Conservation (phyloP, 768 basidiomycete genomes). For the Amanita pallidorosea region DNA sequence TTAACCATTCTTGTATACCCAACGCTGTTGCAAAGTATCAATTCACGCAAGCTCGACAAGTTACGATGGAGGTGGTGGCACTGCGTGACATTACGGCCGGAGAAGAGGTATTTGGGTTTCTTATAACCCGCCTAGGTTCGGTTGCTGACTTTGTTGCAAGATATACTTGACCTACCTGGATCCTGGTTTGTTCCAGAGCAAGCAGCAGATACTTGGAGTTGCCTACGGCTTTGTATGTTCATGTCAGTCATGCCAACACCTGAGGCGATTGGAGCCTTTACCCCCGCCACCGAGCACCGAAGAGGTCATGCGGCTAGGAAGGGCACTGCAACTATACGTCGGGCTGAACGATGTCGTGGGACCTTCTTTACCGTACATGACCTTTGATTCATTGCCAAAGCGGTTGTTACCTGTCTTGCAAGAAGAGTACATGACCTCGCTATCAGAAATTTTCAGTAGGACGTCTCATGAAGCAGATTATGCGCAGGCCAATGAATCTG, state of each 20-base stretch:
- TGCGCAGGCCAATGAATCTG: conserved; percentile 37
- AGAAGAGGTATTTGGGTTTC: conserved; percentile 46
- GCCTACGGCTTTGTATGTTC: conserved; percentile 63
- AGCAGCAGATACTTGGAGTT: conserved; percentile 43
- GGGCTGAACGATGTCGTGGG: conserved; percentile 18
- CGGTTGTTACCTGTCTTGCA: conserved; percentile 34
- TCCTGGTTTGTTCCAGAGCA: conserved; percentile 56
- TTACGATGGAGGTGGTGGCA: conserved; percentile 55
- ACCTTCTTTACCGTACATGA: conserved; percentile 17
- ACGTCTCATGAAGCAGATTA: conserved; percentile 61
- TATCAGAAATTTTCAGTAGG: conserved; percentile 57
- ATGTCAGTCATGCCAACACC: conserved; percentile 45
- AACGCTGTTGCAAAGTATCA: conserved; percentile 59
- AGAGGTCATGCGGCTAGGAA: conserved; percentile 19
- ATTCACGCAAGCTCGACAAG: conserved; percentile 24
- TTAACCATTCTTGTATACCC: conserved; percentile 77
- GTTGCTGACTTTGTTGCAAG: conserved; percentile 22
- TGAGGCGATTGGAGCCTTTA: conserved; percentile 26
- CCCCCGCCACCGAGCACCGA: conserved; percentile 26
- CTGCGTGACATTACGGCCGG: conserved; percentile 42
- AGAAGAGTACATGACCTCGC: conserved; percentile 43
- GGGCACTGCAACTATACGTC: conserved; percentile 26
- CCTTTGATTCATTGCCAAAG: conserved; percentile 27
- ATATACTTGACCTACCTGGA: conserved; percentile 71
- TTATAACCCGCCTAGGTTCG: background rate